Evolutionary conservation across 345 rosid species (phyloP).

Genomic region (Odontarrhena argentea): DNA sequence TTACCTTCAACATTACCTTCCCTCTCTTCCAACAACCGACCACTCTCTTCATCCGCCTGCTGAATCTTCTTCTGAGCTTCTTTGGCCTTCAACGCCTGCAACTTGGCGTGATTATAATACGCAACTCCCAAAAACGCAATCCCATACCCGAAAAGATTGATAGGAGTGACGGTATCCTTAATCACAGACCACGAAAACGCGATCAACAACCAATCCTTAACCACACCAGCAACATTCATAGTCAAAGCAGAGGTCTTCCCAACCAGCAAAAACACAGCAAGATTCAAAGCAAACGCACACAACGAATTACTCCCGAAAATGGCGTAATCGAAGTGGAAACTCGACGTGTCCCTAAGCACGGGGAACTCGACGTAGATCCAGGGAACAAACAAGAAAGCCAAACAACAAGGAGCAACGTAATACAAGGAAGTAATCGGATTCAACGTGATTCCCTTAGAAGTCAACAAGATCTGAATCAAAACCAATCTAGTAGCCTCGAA

Average conservation of each 20-base stretch:
- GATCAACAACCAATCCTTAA: conserved; percentile 90
- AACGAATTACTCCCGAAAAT: conserved; percentile 86
- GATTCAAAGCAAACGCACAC: conserved; percentile 89
- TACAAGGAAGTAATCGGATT: conserved; percentile 86
- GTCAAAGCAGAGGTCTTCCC: conserved; percentile 97
- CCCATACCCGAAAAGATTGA: conserved; percentile 83
- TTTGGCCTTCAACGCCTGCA: conserved; percentile 86
- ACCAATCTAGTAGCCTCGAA: conserved; percentile 94
- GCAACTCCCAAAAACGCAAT: conserved; percentile 90
- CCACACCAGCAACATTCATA: conserved; percentile 99
- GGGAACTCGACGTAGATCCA: conserved; percentile 95
- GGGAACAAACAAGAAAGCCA: conserved; percentile 74
- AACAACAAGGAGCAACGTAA: conserved; percentile 89
- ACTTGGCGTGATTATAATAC: conserved; percentile 81
- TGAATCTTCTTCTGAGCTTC: conserved; percentile 84
- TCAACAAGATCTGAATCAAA: conserved; percentile 87
- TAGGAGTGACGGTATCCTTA: conserved; percentile 90
- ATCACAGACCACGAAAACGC: conserved; percentile 98
- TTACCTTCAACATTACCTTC: conserved; percentile 61
- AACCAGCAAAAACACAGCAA: conserved; percentile 91
- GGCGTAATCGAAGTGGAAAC: conserved; percentile 85
- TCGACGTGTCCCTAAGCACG: conserved; percentile 67
- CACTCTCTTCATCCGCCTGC: conserved; percentile 76
- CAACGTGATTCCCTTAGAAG: conserved; percentile 77
- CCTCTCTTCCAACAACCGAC: conserved; percentile 74